Evolutionary conservation across 257 asterid species (phyloP).

Genomic region (Petunia secreta): DNA sequence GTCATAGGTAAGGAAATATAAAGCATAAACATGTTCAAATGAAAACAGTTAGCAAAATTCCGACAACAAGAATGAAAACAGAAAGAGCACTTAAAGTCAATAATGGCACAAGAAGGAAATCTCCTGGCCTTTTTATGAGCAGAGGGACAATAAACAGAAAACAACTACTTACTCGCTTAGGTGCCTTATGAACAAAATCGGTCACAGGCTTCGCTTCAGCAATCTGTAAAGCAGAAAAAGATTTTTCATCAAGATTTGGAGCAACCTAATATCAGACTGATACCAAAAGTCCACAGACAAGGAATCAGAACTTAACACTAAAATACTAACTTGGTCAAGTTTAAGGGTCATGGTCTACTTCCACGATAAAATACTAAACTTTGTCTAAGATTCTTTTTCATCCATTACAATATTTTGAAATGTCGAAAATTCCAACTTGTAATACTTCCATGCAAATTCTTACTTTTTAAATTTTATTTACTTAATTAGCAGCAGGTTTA

Average conservation of each 20-base stretch:
- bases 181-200: constrained; percentile 71
- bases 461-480: background rate
- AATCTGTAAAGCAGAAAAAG: constrained; percentile 53
- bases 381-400: background rate
- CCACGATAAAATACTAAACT: background rate
- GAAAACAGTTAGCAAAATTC: background rate
- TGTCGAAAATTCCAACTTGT: background rate
- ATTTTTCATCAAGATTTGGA: background rate
- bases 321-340: constrained; percentile 1
- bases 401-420: background rate
- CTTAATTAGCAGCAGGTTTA: background rate
- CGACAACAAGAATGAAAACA: constrained; percentile 14
- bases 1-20: background rate
- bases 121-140: background rate
- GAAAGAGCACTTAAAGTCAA: background rate
- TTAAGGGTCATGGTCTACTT: background rate
- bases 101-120: background rate
- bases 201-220: constrained; percentile 59
- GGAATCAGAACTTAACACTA: background rate
- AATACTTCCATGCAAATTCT: background rate
- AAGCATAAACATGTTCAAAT: background rate
- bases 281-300: background rate
- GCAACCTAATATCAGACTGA: background rate
- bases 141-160: background rate
- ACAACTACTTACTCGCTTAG: constrained; percentile 63